Evolutionary conservation across 495 filamentous ascomycete genomes (phyloP).

Genomic region (Geopyxis carbonaria): DNA sequence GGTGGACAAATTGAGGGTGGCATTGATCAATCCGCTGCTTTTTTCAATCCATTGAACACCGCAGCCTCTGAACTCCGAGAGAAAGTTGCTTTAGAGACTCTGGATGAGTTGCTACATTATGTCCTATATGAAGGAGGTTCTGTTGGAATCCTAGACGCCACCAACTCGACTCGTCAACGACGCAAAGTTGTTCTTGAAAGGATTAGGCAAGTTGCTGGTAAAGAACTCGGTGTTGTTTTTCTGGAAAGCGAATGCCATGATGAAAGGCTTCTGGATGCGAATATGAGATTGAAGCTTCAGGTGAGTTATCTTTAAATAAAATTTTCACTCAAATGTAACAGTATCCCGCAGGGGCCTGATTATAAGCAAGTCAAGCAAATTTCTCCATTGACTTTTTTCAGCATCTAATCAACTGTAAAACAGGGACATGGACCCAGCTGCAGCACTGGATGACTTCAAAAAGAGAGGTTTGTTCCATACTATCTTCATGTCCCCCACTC

Average conservation of each 20-base stretch:
- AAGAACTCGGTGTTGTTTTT: conserved; percentile 75
- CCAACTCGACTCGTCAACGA: conserved; percentile 81
- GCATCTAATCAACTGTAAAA: too few species aligned
- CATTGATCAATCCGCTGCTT: conserved; percentile 76
- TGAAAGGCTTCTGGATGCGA: conserved; percentile 67
- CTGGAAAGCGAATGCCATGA: conserved; percentile 88
- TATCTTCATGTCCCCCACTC: neutral
- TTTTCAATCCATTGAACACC: conserved; percentile 86
- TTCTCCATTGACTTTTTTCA: too few species aligned
- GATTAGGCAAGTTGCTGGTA: conserved; percentile 67
- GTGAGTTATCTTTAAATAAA: too few species aligned
- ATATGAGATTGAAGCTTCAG: conserved; percentile 87
- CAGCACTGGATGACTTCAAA: conserved; percentile 78
- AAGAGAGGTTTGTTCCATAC: conserved; percentile 35
- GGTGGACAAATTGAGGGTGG: conserved; percentile 28
- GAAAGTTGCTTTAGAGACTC: conserved; percentile 75
- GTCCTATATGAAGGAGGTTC: conserved; percentile 66
- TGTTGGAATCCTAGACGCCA: conserved; percentile 81
- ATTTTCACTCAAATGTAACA: too few species aligned
- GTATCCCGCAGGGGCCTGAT: conserved; percentile 66
- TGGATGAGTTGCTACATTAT: conserved; percentile 82
- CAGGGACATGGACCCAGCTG: conserved; percentile 68
- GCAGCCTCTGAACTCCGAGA: conserved; percentile 69
- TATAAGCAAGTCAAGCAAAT: too few species aligned
- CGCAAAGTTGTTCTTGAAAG: conserved; percentile 67